Percentiles rank a stretch among this genome's conserved stretches.
Conservation (phyloP, 116 monocot species). For the Dioscorea cayenensis region DNA sequence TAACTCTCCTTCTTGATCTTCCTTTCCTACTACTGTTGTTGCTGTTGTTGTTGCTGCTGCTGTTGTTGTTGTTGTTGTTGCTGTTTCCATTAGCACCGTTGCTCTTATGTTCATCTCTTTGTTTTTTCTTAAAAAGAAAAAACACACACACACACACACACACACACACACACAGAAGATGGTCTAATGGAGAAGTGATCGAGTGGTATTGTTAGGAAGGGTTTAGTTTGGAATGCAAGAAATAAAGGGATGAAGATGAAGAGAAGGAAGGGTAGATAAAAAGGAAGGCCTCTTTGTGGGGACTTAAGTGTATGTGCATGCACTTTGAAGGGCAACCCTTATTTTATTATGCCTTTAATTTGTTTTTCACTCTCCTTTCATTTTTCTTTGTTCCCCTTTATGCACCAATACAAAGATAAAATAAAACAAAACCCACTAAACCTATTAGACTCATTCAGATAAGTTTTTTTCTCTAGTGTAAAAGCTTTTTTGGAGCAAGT, state of each 20-base stretch:
- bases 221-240: slow-evolving; percentile 2
- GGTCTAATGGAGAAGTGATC: neutral
- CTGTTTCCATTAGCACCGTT: neutral
- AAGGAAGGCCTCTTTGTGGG: slow-evolving; percentile 25
- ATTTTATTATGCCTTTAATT: neutral
- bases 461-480: no score
- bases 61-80: neutral
- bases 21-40: no score
- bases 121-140: neutral
- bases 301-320: neutral
- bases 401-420: no score
- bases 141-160: neutral
- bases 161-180: neutral
- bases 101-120: neutral
- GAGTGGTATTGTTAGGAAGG: neutral
- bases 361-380: neutral
- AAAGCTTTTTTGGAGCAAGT: no score
- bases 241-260: neutral
- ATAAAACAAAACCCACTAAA: no score
- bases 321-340: slow-evolving; percentile 3
- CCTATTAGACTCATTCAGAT: no score
- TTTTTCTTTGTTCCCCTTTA: neutral
- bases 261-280: slow-evolving; percentile 10
- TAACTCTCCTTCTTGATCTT: slow-evolving; percentile 3
- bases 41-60: no score